A percentile compares a stretch with the other conserved stretches of the same genome.
These are phyloP conservation scores for Begonia loranthoides DNA, from an alignment of 306 rosid species.

Conservation along the genomic window DNA sequence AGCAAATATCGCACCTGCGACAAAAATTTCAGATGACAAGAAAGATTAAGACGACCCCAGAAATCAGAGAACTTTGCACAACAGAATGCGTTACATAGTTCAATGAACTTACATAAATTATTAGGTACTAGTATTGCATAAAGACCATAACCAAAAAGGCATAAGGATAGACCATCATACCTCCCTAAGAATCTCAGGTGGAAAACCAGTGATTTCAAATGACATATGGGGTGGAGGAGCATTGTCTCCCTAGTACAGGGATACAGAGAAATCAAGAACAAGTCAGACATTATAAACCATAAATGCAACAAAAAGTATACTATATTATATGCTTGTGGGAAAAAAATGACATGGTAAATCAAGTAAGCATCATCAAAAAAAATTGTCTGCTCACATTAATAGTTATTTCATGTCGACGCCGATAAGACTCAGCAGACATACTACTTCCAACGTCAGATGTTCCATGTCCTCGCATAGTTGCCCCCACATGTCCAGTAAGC, in stretches of 20 bases:
- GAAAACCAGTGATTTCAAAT: constrained; percentile 69
- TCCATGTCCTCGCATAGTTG: constrained; percentile 33
- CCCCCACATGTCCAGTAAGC: constrained; percentile 31
- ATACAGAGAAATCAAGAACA: constrained; percentile 1
- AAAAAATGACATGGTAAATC: not conserved
- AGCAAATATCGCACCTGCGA: constrained; percentile 99
- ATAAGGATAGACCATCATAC: constrained; percentile 28
- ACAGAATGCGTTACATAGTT: constrained; percentile 30
- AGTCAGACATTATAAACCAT: constrained; percentile 1
- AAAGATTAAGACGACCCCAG: constrained; percentile 67
- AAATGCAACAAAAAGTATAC: not conserved
- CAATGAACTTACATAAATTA: constrained; percentile 23
- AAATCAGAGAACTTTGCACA: constrained; percentile 53
- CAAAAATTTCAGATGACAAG: constrained; percentile 75
- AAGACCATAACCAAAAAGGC: constrained; percentile 6
- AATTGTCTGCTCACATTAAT: constrained; percentile 45
- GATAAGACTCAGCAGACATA: constrained; percentile 59
- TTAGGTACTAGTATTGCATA: constrained; percentile 19
- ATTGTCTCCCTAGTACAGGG: constrained; percentile 56
- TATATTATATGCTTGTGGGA: not conserved
- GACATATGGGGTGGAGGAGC: constrained; percentile 69
- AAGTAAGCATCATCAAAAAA: constrained; percentile 1
- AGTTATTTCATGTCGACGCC: constrained; percentile 80
- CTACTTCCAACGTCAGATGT: constrained; percentile 53
- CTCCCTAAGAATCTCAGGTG: constrained; percentile 95